Percentiles rank a stretch among this genome's conserved stretches.
phyloP scores from a whole-genome alignment of 2,329 filamentous ascomycete genomes.

The Colletotrichum neosansevieriae region DNA sequence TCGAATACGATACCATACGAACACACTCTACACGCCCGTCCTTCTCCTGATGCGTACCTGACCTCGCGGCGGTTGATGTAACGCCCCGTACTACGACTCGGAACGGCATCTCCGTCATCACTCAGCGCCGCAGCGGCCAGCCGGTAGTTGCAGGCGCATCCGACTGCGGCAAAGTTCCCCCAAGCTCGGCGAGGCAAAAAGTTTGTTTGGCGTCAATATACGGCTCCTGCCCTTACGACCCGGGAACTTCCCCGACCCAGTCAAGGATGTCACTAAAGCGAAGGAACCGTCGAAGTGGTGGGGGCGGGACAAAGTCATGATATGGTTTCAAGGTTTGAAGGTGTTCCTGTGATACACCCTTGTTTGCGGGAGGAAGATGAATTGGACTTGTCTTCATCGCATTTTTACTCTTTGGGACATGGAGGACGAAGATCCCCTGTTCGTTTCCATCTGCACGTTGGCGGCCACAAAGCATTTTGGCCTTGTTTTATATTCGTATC shows the following conservation, averaged over 20 bases:
- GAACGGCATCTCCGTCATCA: neutral
- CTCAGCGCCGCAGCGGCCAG: neutral
- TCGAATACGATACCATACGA: slow-evolving; percentile 39
- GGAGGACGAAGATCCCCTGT: slow-evolving; percentile 10
- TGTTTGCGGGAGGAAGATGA: neutral
- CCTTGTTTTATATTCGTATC: slow-evolving; percentile 32
- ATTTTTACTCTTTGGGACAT: slow-evolving; percentile 11
- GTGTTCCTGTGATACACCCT: slow-evolving; percentile 1
- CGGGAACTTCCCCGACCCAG: slow-evolving; percentile 5
- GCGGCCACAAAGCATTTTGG: slow-evolving; percentile 13
- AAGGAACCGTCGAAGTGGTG: neutral
- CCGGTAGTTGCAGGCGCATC: neutral
- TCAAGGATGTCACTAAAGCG: slow-evolving; percentile 12
- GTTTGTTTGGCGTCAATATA: neutral
- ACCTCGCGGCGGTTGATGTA: neutral
- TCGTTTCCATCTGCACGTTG: slow-evolving; percentile 12
- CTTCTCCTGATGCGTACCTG: neutral
- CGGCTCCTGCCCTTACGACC: slow-evolving; percentile 10
- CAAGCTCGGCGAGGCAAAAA: too few species aligned
- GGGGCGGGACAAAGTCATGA: slow-evolving; percentile 2
- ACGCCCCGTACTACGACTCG: too few species aligned
- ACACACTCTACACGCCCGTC: slow-evolving; percentile 1
- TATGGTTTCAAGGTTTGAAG: slow-evolving; percentile 22
- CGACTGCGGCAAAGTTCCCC: too few species aligned
- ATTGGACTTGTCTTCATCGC: neutral